Evolutionary conservation across 352 stramenopile genomes (phyloP), one percentile per base, ranked within the genome.

Genomic region (Globisporangium alternatum): DNA sequence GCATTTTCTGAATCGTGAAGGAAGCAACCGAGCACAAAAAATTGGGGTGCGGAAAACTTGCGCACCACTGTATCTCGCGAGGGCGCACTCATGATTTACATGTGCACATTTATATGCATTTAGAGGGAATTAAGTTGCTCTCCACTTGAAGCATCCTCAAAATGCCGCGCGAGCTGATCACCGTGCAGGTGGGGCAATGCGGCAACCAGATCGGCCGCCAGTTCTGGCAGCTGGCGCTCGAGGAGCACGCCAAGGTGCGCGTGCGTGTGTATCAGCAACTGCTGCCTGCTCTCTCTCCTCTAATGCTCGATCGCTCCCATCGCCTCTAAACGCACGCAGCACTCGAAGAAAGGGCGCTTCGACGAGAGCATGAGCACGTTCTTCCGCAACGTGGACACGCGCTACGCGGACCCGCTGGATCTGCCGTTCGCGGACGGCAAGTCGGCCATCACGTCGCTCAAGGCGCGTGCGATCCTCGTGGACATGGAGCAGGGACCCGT

Each of bases 401-500:
- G 84, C 5, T 82, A 77, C 57, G 68, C 78, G 35, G 60, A 81
- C 21, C 71, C 81, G 13, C n/a, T 80, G 41, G 77, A 89, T 31
- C 64, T 93, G 30, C 74, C 81, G 9, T 79, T 86, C 41, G 61
- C 68, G 19, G 60, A 71, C 55, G 76, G 73, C 13, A 70, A 56
- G n/a, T 56, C 73, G 15, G 37, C 75, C 43, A 83, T 91, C 64
- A 69, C 67, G 55, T 73, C 73, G 19, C 77, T 93, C 44, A 90
- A 89, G 52, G 91, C 93, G 12, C 77, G 93, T 17, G 90, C 91
- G 5, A 80, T 98, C n/a, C 77, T 98, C 7, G 78, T 98, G 21
- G 93, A 98, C 68, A 98, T 97, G 87, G 93, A 98, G 69, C 79
- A 97, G 63, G 93, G 91, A 0, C 88, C 90, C 1, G 83, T 97